Conservation (phyloP, 2,329 filamentous ascomycete species). For the Calonectria pseudoreteaudii region DNA sequence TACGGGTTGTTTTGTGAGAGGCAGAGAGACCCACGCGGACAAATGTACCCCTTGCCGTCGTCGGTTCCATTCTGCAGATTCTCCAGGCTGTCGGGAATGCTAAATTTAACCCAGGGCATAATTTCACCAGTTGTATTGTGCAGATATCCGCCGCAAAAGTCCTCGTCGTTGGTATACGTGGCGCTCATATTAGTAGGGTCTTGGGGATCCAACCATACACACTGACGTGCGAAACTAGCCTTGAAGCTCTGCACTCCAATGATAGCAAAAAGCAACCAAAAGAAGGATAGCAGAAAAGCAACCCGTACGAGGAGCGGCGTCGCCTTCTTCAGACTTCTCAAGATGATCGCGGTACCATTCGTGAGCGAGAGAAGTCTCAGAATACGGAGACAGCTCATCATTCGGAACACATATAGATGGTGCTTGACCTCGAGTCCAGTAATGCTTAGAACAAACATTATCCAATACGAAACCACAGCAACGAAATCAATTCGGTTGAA, state of each 20-base stretch:
- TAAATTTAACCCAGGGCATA: constrained; percentile 74
- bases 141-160: constrained; percentile 90
- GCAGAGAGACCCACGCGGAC: constrained; percentile 85
- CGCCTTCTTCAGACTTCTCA: constrained; percentile 94
- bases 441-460: constrained; percentile 81
- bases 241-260: constrained; percentile 98
- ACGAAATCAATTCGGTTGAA: constrained; percentile 97
- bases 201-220: constrained; percentile 78
- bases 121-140: constrained; percentile 66
- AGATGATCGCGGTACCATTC: constrained; percentile 92
- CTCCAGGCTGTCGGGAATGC: constrained; percentile 51
- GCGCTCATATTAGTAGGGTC: constrained; percentile 65
- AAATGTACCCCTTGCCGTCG: constrained; percentile 85
- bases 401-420: constrained; percentile 91
- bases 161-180: constrained; percentile 72
- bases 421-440: constrained; percentile 74
- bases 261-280: constrained; percentile 97
- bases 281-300: constrained; percentile 93
- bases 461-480: constrained; percentile 95
- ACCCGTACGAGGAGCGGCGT: constrained; percentile 92
- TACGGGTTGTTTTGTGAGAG: constrained; percentile 83
- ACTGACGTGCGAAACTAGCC: constrained; percentile 80
- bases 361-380: constrained; percentile 91
- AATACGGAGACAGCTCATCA: constrained; percentile 96
- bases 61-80: constrained; percentile 63